Conservation (phyloP, 1,284 basidiomycete genomes). For the Somion occarium region DNA sequence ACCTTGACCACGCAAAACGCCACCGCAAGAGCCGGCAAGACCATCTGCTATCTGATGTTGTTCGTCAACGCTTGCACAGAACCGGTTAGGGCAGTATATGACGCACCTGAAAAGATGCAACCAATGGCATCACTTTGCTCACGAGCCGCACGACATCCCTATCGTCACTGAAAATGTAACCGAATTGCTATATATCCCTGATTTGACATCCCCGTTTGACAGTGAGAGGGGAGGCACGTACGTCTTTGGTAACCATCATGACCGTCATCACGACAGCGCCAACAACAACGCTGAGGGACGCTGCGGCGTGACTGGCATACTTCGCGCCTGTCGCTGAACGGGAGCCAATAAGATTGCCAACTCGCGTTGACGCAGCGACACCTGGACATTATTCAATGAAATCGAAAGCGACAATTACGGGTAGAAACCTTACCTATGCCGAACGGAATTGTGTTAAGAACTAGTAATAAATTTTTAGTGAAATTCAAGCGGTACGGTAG, state of each 20-base stretch:
- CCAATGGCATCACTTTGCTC: slow-evolving; percentile 69
- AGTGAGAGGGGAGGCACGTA: slow-evolving; percentile 19
- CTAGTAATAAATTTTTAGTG: slow-evolving; percentile 26
- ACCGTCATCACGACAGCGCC: slow-evolving; percentile 54
- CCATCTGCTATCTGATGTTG: slow-evolving; percentile 58
- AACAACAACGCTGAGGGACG: slow-evolving; percentile 55
- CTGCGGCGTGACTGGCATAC: slow-evolving; percentile 57
- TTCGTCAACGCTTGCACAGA: neutral
- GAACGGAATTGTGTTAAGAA: slow-evolving; percentile 64
- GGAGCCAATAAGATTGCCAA: slow-evolving; percentile 71
- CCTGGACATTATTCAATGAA: slow-evolving; percentile 20
- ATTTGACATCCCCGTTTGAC: neutral
- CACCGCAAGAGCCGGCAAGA: slow-evolving; percentile 68
- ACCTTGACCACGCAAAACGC: slow-evolving; percentile 67
- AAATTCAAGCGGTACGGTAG: neutral
- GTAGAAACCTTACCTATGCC: slow-evolving; percentile 49
- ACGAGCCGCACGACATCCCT: slow-evolving; percentile 56
- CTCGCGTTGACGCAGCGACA: slow-evolving; percentile 67
- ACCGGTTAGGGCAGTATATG: neutral
- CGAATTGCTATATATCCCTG: slow-evolving; percentile 41
- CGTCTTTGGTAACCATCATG: slow-evolving; percentile 56
- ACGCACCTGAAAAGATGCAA: slow-evolving; percentile 72
- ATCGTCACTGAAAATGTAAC: slow-evolving; percentile 69
- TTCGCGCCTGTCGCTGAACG: slow-evolving; percentile 50
- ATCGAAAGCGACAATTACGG: neutral